Base-by-base conservation (phyloP, 257 asterid genomes). In the Cinchona pubescens region DNA sequence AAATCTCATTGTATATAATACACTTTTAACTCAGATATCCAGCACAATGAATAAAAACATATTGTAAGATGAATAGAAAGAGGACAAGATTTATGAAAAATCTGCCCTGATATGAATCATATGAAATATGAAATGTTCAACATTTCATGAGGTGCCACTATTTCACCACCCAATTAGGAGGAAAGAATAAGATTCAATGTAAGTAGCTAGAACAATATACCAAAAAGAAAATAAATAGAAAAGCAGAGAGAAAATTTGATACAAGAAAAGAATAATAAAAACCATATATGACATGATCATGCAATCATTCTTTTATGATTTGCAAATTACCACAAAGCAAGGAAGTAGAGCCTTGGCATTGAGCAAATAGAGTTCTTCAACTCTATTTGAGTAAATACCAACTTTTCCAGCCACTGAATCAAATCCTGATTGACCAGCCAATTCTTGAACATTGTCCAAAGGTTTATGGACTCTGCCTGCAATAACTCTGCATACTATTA, bases 401-500 rank as follows among this genome's bases (percentile, higher is more conserved):
- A 94, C 87, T 86, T 88, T 94, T 29, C 98, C 97, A 13, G 97
- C 97, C 83, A 94, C 76, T 32, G 98, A 94, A 79, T 94, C 99
- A 69, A 94, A 94, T 2, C 98, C 99, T 2, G 91, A 73, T 49
- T 89, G 96, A 0, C 94, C 96, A 3, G 51, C 88, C 71, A 94
- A 70, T 61, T 92, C 97, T 65, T 89, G 84, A 38, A 83, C 76
- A 80, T 88, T 90, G 63, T 94, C 97, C 85, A 94, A 4, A 2
- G 99, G 97, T 77, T 84, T 86, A 70, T 94, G 99, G 35, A 91
- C 98, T 72, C 99, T 90, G 18, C 99, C 99, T 0, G 98, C 99
- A 71, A 94, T 86, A 0, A 94, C 98, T 79, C 99, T 92, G 79
- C 99, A 94, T 9, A 94, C 96, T 27, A 94, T 78, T 43, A 94